Evolutionary conservation across 495 filamentous ascomycete species (phyloP), one percentile per base, ranked within the genome.

Genomic region (Neurospora cerealis): DNA sequence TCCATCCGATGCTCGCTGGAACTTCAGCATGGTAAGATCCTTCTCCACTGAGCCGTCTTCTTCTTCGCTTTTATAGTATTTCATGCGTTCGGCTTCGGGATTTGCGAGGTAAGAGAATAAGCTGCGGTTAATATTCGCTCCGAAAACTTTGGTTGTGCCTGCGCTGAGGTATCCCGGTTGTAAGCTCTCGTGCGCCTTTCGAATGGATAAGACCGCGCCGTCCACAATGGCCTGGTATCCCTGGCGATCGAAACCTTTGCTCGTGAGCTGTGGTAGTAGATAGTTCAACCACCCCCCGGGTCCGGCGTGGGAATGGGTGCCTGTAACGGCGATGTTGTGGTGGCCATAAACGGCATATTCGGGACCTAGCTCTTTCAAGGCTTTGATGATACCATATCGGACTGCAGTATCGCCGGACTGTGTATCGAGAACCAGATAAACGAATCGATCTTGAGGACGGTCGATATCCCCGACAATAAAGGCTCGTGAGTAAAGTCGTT

Each of bases 201-300:
- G 84, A 76, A 99, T 95, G 32, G 94, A 96, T 17, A 91, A 80
- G 11, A 97, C 74, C 13, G 93, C 90, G 1, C 96, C 96, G 74
- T 97, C 92, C 3, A 99, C 93, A 74, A 99, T 93, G 13, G 95
- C 94, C 44, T 89, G 88, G 78, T 96, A 97, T 75, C 93, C 94
- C 80, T 97, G 94, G 76, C 89, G 89, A 81, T 97, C 88, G 75
- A 99, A 98, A 0, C 95, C 95, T 73, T 89, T 88, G 78, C 92
- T 95, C 0, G 95, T 97, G 77, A 99, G 93, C 80, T 98, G 96
- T 11, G 96, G 95, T 28, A 99, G 86, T 6, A 99, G 87, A 80
- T 99, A 99, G 80, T 99, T 99, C 75, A 97, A 86, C 95, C 94
- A 99, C 28, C 93, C 95, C 4, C 91, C 95, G 17, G 95, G 95